Percentiles rank a stretch among this genome's conserved stretches.
Evolutionary conservation across 1,284 basidiomycete species (phyloP).

Genomic region (Cryptococcus neoformans): DNA sequence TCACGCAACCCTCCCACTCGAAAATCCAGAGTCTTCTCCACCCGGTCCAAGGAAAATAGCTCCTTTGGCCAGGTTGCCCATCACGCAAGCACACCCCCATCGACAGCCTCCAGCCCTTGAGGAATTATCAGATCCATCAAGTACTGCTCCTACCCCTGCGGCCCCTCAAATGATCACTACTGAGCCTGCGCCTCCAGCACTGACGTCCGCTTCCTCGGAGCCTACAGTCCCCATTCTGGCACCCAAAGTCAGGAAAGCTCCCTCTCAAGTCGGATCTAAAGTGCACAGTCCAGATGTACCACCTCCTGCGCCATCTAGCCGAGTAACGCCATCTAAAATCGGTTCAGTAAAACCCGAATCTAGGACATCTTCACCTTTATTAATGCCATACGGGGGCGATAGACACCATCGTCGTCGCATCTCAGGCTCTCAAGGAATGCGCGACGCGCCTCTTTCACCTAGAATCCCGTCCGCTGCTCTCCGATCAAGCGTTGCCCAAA

Average conservation of each 20-base stretch:
- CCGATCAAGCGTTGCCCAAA: constrained; percentile 71
- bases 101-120: constrained; percentile 19
- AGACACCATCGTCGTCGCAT: constrained; percentile 26
- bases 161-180: background rate
- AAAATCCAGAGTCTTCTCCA: constrained; percentile 27
- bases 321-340: background rate
- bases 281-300: background rate
- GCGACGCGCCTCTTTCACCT: constrained; percentile 72
- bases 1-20: background rate
- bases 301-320: background rate
- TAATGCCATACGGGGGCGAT: constrained; percentile 19
- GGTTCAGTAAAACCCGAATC: constrained; percentile 2
- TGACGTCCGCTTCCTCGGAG: constrained; percentile 3
- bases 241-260: constrained; percentile 1
- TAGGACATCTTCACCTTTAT: constrained; percentile 18
- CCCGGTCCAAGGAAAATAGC: constrained; percentile 41
- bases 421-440: constrained; percentile 19
- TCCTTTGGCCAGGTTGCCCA: constrained; percentile 39
- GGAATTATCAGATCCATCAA: constrained; percentile 15
- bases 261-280: constrained; percentile 1
- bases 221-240: constrained; percentile 6
- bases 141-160: constrained; percentile 5
- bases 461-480: constrained; percentile 75
- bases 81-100: constrained; percentile 44
- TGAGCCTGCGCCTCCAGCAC: background rate